A percentile compares a stretch with the other conserved stretches of the same genome.
phyloP scores from a whole-genome alignment of 495 filamentous ascomycete species.

The Delitschia confertaspora region DNA sequence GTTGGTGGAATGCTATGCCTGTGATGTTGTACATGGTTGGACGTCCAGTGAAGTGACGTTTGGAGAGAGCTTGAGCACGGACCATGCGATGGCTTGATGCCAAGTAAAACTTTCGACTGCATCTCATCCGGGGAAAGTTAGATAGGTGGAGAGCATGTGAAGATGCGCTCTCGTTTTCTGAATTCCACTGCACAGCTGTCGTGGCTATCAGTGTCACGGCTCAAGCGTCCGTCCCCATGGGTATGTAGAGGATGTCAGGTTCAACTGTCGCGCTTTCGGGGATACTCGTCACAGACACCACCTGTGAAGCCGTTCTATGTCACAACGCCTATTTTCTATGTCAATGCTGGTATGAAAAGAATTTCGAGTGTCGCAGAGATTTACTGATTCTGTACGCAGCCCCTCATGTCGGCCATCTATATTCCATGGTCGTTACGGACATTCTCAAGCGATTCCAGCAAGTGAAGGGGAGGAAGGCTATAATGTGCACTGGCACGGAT shows the following conservation, averaged over 20 bases:
- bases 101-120: background rate
- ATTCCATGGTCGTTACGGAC: conserved; percentile 84
- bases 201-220: background rate
- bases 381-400: no score
- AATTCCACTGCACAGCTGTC: background rate
- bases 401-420: conserved; percentile 91
- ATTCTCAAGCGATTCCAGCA: conserved; percentile 86
- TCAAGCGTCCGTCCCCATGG: conserved; percentile 7
- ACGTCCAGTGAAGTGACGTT: background rate
- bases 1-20: background rate
- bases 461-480: conserved; percentile 60
- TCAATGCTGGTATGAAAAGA: conserved; percentile 72
- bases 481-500: conserved; percentile 88
- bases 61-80: background rate
- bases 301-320: conserved; percentile 80
- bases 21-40: background rate
- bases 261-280: background rate
- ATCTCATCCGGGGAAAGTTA: no score
- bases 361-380: background rate
- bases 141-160: no score
- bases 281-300: conserved; percentile 2
- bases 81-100: background rate
- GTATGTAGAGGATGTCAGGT: conserved; percentile 11
- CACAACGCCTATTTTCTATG: conserved; percentile 97
- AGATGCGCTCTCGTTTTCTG: conserved; percentile 12